Evolutionary conservation across 768 basidiomycete species (phyloP).

Genomic region (Pholiota conissans): DNA sequence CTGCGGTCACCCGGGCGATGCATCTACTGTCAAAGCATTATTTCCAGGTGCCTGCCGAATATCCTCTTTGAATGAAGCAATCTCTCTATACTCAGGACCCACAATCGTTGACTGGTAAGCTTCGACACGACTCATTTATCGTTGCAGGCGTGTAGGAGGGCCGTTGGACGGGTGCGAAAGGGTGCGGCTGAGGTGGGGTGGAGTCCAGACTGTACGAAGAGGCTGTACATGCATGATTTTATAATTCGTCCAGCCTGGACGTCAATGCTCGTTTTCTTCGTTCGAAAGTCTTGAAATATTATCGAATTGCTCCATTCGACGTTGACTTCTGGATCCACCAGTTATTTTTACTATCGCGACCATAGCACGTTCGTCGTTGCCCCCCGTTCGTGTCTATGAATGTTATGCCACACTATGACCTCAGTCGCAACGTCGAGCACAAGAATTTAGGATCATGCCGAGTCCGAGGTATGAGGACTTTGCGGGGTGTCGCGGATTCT

Average conservation of each 20-base stretch:
- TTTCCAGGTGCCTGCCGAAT: neutral
- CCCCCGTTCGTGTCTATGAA: neutral
- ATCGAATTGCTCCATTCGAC: neutral
- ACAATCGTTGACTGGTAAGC: neutral
- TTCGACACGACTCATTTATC: neutral
- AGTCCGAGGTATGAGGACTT: neutral
- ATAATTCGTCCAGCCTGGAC: neutral
- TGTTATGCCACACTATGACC: neutral
- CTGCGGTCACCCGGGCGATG: neutral
- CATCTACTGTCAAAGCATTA: neutral
- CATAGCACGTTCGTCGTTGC: neutral
- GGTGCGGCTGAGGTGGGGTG: neutral
- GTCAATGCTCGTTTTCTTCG: neutral
- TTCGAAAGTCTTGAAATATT: neutral
- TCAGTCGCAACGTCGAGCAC: neutral
- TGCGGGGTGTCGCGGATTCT: neutral
- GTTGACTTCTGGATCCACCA: neutral
- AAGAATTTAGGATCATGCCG: constrained; percentile 1
- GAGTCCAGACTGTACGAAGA: neutral
- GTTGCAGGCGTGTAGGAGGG: neutral
- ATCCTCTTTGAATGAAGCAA: neutral
- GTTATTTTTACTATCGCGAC: neutral
- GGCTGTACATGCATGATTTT: neutral
- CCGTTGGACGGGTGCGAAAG: neutral
- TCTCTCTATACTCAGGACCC: neutral